Conservation (phyloP, 176 grass and related monocot species). For the Carex scoparia region DNA sequence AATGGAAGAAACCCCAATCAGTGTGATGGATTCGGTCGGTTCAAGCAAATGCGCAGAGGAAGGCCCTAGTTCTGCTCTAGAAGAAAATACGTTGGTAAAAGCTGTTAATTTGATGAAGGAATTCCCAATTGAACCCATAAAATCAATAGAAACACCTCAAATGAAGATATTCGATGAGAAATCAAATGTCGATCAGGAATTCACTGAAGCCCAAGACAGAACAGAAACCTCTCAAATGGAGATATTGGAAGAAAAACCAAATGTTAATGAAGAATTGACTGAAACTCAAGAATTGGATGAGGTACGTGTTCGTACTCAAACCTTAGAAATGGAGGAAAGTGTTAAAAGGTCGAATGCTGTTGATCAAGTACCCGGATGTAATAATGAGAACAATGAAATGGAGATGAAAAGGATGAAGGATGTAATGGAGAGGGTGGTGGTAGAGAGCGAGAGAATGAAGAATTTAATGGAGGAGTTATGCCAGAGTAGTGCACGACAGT, state of each 20-base stretch:
- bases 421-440: slow-evolving; percentile 48
- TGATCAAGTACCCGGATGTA: background rate
- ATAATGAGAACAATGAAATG: background rate
- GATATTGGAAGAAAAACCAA: background rate
- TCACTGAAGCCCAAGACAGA: background rate
- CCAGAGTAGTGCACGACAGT: slow-evolving; percentile 44
- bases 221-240: background rate
- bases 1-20: background rate
- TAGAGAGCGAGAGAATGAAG: slow-evolving; percentile 31
- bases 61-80: background rate
- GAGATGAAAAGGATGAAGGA: background rate
- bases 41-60: background rate
- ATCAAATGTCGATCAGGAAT: background rate
- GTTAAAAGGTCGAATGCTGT: background rate
- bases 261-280: background rate
- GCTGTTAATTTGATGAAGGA: background rate
- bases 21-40: background rate
- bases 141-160: background rate
- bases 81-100: background rate
- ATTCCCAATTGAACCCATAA: background rate
- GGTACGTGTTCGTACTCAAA: slow-evolving; percentile 29
- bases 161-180: background rate
- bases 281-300: background rate
- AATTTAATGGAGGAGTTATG: slow-evolving; percentile 39
- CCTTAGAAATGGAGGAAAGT: background rate